Conservation (phyloP, 2,329 filamentous ascomycete genomes). For the Conoideocrella luteorostrata region DNA sequence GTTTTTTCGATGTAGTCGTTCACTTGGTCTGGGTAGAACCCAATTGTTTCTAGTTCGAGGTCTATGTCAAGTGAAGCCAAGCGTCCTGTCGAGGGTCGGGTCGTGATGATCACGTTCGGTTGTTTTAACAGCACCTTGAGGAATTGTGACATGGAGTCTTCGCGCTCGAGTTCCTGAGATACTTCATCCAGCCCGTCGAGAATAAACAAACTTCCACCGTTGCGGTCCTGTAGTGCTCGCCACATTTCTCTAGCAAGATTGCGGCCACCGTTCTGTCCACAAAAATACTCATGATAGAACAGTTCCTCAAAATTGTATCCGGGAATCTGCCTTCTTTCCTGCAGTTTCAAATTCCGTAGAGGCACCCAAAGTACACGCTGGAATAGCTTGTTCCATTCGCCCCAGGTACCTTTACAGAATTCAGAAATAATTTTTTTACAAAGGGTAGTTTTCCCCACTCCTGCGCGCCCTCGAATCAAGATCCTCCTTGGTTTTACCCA, state of each 20-base stretch:
- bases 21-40: conserved; percentile 31
- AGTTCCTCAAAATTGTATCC: too few relatives aligned
- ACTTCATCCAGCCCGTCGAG: too few relatives aligned
- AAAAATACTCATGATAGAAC: too few relatives aligned
- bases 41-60: conserved; percentile 33
- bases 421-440: too few relatives aligned
- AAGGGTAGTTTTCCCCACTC: conserved; percentile 34
- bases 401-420: conserved; percentile 18
- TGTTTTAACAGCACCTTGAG: conserved; percentile 24
- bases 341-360: conserved; percentile 26
- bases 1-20: conserved; percentile 20
- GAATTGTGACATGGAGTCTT: conserved; percentile 15
- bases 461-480: conserved; percentile 27
- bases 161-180: too few relatives aligned
- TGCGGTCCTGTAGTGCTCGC: too few relatives aligned
- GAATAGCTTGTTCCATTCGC: conserved; percentile 22
- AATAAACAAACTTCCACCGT: too few relatives aligned
- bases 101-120: conserved; percentile 33
- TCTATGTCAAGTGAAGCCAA: too few relatives aligned
- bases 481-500: conserved; percentile 23
- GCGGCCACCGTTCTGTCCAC: too few relatives aligned
- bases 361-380: conserved; percentile 34
- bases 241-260: too few relatives aligned
- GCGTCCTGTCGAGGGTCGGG: too few relatives aligned
- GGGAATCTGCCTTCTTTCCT: background rate